phyloP scores from a whole-genome alignment of 2,329 filamentous ascomycete species.

The Ampelomyces quisqualis region DNA sequence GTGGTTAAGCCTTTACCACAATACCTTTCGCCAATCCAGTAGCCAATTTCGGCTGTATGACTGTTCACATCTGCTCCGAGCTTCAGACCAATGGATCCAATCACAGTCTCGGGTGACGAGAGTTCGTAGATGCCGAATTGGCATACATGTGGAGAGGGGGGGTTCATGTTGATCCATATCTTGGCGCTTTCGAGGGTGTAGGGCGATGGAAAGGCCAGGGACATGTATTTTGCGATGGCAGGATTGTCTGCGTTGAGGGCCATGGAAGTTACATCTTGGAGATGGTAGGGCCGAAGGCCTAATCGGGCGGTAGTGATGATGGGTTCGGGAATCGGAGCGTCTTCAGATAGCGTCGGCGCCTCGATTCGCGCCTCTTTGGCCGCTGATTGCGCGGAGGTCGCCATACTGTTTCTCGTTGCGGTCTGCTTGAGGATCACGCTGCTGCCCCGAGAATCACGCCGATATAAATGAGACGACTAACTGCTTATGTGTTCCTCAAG shows the following conservation, averaged over 20 bases:
- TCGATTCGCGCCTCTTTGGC: slow-evolving; percentile 12
- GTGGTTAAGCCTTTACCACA: slow-evolving; percentile 42
- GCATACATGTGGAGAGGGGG: slow-evolving; percentile 9
- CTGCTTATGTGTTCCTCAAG: neutral
- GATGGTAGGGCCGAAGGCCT: slow-evolving; percentile 35
- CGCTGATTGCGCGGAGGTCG: slow-evolving; percentile 17
- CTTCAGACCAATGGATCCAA: slow-evolving; percentile 45
- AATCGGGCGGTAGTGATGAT: slow-evolving; percentile 34
- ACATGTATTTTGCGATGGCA: slow-evolving; percentile 40
- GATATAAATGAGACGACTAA: neutral
- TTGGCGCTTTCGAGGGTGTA: slow-evolving; percentile 40
- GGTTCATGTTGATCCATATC: slow-evolving; percentile 41
- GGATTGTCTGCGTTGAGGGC: slow-evolving; percentile 32
- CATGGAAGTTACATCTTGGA: slow-evolving; percentile 32
- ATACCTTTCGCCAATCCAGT: slow-evolving; percentile 44
- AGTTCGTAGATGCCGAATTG: slow-evolving; percentile 23
- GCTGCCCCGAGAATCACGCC: neutral
- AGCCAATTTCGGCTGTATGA: slow-evolving; percentile 46
- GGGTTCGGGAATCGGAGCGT: slow-evolving; percentile 27
- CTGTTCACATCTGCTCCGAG: slow-evolving; percentile 38
- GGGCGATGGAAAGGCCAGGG: slow-evolving; percentile 42
- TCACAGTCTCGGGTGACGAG: slow-evolving; percentile 16
- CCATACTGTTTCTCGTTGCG: too few species aligned
- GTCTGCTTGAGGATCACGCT: too few species aligned
- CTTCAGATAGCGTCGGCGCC: neutral